Conservation (phyloP, 2,329 filamentous ascomycete species). For the Myriosclerotinia curreyana region DNA sequence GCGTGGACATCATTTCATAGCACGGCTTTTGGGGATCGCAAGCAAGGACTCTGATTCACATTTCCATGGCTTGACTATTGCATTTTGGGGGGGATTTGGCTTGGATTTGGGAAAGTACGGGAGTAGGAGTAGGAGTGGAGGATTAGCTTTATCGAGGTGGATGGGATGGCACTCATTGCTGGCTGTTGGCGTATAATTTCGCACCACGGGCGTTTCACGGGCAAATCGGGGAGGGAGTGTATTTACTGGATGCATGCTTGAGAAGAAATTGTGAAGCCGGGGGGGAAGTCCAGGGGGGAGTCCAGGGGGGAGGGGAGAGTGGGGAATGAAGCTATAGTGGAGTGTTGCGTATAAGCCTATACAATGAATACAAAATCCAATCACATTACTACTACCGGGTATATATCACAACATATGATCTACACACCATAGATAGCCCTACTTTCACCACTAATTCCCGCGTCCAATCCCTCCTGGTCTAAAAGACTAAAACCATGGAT, state of each 20-base stretch:
- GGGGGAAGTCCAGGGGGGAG: slow-evolving; percentile 23
- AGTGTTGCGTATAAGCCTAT: slow-evolving; percentile 1
- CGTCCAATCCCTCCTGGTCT: too few relatives aligned
- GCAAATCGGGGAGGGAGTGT: slow-evolving; percentile 29
- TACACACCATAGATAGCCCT: too few relatives aligned
- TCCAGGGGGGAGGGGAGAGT: too few relatives aligned
- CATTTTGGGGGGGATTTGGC: slow-evolving; percentile 14
- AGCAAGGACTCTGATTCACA: neutral
- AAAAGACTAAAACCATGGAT: too few relatives aligned
- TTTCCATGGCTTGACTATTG: neutral
- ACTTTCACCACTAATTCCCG: too few relatives aligned
- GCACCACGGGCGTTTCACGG: slow-evolving; percentile 31
- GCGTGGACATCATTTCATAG: slow-evolving; percentile 14
- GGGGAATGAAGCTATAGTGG: slow-evolving; percentile 3
- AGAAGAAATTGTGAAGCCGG: neutral
- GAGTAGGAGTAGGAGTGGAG: slow-evolving; percentile 27
- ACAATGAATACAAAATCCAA: slow-evolving; percentile 12
- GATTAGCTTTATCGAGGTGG: slow-evolving; percentile 22
- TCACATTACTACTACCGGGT: slow-evolving; percentile 1
- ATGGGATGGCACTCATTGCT: slow-evolving; percentile 23
- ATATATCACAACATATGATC: neutral
- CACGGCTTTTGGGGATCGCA: slow-evolving; percentile 10
- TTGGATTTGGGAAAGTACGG: slow-evolving; percentile 17
- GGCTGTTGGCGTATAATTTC: slow-evolving; percentile 34
- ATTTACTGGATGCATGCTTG: slow-evolving; percentile 24